Evolutionary conservation across 1,139 yeast genomes (phyloP).

Genomic region (Geotrichum histeridarum): DNA sequence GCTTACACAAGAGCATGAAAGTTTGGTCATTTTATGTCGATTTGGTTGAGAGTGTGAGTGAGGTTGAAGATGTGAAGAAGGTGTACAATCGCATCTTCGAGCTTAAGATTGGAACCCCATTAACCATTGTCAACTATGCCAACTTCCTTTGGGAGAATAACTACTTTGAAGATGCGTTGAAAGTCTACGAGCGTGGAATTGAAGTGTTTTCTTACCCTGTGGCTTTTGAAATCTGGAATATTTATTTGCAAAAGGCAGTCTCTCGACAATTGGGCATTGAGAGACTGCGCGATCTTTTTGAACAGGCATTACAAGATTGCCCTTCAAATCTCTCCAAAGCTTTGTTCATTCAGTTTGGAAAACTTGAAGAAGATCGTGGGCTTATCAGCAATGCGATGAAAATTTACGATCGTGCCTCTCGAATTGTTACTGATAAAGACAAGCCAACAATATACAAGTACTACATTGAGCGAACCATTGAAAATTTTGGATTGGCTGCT

Average conservation of each 20-base stretch:
- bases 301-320: conserved; percentile 50
- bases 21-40: conserved; percentile 77
- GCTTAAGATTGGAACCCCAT: conserved; percentile 65
- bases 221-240: conserved; percentile 68
- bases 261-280: conserved; percentile 45
- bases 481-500: conserved; percentile 37
- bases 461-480: conserved; percentile 35
- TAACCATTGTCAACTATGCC: conserved; percentile 62
- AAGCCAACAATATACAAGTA: conserved; percentile 37
- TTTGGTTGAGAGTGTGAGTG: conserved; percentile 58
- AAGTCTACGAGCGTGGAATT: conserved; percentile 64
- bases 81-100: conserved; percentile 60
- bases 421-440: conserved; percentile 35
- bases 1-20: conserved; percentile 55
- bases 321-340: conserved; percentile 48
- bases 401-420: conserved; percentile 43
- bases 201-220: conserved; percentile 56
- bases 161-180: conserved; percentile 51
- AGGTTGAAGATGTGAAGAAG: conserved; percentile 38
- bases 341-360: conserved; percentile 53
- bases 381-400: conserved; percentile 43
- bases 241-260: conserved; percentile 55
- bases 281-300: conserved; percentile 68
- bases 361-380: conserved; percentile 55
- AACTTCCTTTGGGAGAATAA: conserved; percentile 50